These are phyloP conservation scores for Flaveria floridana DNA, from an alignment of 140 eudicot species.

Conservation along the genomic window DNA sequence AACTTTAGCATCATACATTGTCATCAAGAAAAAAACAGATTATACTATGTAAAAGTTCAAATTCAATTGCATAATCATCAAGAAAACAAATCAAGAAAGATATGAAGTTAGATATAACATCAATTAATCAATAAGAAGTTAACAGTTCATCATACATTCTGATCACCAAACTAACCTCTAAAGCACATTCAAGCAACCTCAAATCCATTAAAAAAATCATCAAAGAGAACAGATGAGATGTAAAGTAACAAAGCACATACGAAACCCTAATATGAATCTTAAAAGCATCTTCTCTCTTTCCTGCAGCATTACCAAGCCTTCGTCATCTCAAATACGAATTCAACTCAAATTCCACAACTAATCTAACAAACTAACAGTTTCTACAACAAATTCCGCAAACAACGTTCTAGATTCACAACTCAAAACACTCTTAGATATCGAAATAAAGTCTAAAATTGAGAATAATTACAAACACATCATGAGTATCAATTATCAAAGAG, in stretches of 20 bases:
- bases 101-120: not conserved
- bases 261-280: conserved; percentile 1
- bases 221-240: not conserved
- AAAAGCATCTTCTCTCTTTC: not conserved
- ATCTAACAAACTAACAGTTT: conserved; percentile 14
- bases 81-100: no score
- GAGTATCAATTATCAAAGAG: not conserved
- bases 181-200: not conserved
- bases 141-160: not conserved
- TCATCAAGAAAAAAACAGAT: no score
- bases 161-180: conserved; percentile 6
- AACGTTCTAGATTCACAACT: not conserved
- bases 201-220: not conserved
- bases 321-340: conserved; percentile 10
- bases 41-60: no score
- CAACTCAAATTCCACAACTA: not conserved
- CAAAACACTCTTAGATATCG: not conserved
- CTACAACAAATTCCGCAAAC: not conserved
- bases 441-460: not conserved
- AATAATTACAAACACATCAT: not conserved
- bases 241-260: not conserved
- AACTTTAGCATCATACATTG: no score
- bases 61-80: no score
- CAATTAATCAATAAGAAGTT: not conserved
- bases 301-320: not conserved